Percentiles rank a stretch among this genome's conserved stretches.
These are phyloP conservation scores for Jackrogersella minutella DNA, from an alignment of 495 filamentous ascomycete genomes.

Conservation along the genomic window DNA sequence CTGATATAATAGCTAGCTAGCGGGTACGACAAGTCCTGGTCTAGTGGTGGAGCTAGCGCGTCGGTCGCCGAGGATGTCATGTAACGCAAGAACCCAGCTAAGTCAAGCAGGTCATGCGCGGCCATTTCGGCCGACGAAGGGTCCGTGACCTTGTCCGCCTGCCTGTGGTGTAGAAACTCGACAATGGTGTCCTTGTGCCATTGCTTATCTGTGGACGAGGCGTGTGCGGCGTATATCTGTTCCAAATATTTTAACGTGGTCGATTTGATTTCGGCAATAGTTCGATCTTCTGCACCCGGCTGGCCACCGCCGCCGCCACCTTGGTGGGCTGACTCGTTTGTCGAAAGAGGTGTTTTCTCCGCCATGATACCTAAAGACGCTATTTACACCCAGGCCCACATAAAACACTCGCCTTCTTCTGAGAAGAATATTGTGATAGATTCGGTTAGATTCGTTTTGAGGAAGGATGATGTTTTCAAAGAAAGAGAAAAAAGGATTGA, in stretches of 20 bases:
- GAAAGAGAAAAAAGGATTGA: background rate
- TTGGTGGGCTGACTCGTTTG: constrained; percentile 42
- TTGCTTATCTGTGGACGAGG: constrained; percentile 36
- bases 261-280: constrained; percentile 43
- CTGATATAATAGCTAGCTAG: constrained; percentile 90
- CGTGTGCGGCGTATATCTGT: constrained; percentile 49
- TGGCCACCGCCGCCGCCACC: constrained; percentile 50
- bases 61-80: constrained; percentile 65
- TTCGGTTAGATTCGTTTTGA: background rate
- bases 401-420: background rate
- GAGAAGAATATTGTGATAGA: background rate
- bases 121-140: constrained; percentile 42
- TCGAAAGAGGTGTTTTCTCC: constrained; percentile 32
- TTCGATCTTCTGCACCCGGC: constrained; percentile 38
- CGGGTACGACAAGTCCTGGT: constrained; percentile 67
- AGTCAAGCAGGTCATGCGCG: constrained; percentile 52
- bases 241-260: constrained; percentile 48
- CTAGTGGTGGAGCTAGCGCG: constrained; percentile 49
- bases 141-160: constrained; percentile 48
- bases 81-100: constrained; percentile 64
- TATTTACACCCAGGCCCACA: background rate
- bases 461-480: background rate
- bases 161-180: constrained; percentile 49
- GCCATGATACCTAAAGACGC: constrained; percentile 32
- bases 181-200: constrained; percentile 51